Base-by-base conservation (phyloP, 169 alveolate species). In the Condylostoma magnum region DNA sequence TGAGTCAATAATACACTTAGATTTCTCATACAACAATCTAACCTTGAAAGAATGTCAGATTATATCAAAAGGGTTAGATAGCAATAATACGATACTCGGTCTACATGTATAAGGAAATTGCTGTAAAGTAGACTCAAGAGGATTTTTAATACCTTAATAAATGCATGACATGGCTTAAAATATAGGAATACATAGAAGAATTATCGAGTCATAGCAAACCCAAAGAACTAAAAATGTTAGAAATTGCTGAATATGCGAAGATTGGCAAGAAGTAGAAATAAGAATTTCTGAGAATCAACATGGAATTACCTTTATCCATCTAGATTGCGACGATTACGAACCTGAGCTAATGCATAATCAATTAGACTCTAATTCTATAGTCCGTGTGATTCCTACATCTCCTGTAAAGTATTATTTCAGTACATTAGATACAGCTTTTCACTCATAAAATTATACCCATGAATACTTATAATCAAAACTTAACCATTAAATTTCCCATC, bases 381-480 rank as follows among this genome's bases (percentile, higher is more conserved):
- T 74, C 5, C 75, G 92, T 54, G 86, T 83, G 90, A 84, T 87
- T 18, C 94, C 94, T 25, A 90, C 92, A 1, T 82, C 80, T 10
- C 60, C 70, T 54, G 68, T 80, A 0, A 43, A 54, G 50, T 84
- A 77, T 60, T 84, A 82, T 55, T 88, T 80, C 51, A 72, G 66
- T n/a, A n/a, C n/a, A n/a, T n/a, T n/a, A n/a, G n/a, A n/a, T n/a
- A n/a, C n/a, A n/a, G n/a, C n/a, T n/a, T n/a, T n/a, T n/a, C n/a
- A n/a, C n/a, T 27, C 30, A 48, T 3, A 41, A 8, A 18, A 36
- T 22, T 15, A 47, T 20, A 30, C 56, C 53, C 4, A 27, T 50
- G 46, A 28, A 67, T 18, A 28, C 76, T 20, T 20, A 12, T n/a
- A n/a, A n/a, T n/a, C n/a, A n/a, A n/a, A n/a, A n/a, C n/a, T n/a